Evolutionary conservation across 306 rosid genomes (phyloP).

Genomic region (Medicago ruthenica): DNA sequence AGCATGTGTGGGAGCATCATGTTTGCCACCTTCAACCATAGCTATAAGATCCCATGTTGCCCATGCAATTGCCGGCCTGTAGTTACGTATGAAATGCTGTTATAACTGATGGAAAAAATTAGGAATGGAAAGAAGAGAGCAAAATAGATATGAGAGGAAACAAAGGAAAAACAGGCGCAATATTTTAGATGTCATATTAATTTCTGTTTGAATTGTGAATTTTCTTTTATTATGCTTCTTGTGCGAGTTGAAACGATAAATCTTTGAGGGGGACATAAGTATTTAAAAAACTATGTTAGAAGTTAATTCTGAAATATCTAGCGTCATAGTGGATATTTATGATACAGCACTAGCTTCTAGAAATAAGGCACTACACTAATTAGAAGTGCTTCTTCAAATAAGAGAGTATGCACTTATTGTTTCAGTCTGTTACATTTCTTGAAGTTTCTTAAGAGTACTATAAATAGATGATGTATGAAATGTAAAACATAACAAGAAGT

Average conservation of each 20-base stretch:
- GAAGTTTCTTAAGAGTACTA: not conserved
- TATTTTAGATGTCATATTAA: conserved; percentile 17
- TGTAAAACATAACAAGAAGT: not conserved
- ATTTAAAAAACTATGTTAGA: not conserved
- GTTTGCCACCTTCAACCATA: conserved; percentile 85
- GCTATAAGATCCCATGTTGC: conserved; percentile 99
- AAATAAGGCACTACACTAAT: not conserved
- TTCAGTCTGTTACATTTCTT: not conserved
- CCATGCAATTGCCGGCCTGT: conserved; percentile 97
- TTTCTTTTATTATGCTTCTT: not conserved
- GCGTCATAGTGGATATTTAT: not conserved
- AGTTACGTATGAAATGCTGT: conserved; percentile 39
- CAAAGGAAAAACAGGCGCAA: conserved; percentile 1
- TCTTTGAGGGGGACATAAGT: not conserved
- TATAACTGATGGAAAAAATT: not conserved
- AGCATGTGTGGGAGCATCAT: conserved; percentile 90
- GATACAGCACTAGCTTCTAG: not conserved
- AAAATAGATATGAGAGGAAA: not conserved
- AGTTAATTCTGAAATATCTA: not conserved
- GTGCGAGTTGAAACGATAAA: not conserved
- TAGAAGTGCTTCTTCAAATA: not conserved
- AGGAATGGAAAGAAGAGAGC: conserved; percentile 7
- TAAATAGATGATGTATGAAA: not conserved
- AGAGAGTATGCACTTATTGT: not conserved
- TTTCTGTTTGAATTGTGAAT: conserved; percentile 10